These are phyloP conservation scores for Firmiana major DNA, from an alignment of 345 rosid genomes.

Conservation along the genomic window DNA sequence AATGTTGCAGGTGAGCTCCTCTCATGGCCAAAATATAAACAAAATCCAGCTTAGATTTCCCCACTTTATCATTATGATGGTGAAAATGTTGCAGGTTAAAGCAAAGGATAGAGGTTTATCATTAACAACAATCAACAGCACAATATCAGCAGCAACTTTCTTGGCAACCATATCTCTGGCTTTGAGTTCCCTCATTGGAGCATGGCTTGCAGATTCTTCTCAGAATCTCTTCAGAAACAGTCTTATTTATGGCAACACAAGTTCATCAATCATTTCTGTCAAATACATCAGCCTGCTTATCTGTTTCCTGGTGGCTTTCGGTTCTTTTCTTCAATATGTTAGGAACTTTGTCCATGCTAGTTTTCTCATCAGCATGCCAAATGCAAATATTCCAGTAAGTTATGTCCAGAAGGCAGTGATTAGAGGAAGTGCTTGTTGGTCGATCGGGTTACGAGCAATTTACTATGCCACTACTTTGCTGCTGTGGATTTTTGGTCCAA, in stretches of 20 bases:
- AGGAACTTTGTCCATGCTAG: conserved; percentile 23
- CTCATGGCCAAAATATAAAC: not conserved
- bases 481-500: conserved; percentile 36
- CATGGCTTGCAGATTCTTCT: conserved; percentile 24
- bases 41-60: not conserved
- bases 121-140: conserved; percentile 23
- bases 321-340: conserved; percentile 29
- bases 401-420: conserved; percentile 21
- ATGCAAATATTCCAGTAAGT: conserved; percentile 19
- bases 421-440: conserved; percentile 28
- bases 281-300: conserved; percentile 30
- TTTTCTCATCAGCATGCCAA: conserved; percentile 33
- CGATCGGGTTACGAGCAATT: conserved; percentile 25
- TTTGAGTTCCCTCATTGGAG: conserved; percentile 33
- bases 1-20: conserved; percentile 31
- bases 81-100: conserved; percentile 16
- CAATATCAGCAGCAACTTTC: conserved; percentile 28
- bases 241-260: conserved; percentile 27
- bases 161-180: conserved; percentile 27
- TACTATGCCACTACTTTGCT: conserved; percentile 29
- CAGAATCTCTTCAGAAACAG: conserved; percentile 10
- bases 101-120: conserved; percentile 29
- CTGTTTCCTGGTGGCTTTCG: conserved; percentile 35
- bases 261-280: conserved; percentile 15
- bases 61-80: not conserved